phyloP scores from a whole-genome alignment of 192 early-diverging fungal genomes.

The Cladochytrium replicatum region DNA sequence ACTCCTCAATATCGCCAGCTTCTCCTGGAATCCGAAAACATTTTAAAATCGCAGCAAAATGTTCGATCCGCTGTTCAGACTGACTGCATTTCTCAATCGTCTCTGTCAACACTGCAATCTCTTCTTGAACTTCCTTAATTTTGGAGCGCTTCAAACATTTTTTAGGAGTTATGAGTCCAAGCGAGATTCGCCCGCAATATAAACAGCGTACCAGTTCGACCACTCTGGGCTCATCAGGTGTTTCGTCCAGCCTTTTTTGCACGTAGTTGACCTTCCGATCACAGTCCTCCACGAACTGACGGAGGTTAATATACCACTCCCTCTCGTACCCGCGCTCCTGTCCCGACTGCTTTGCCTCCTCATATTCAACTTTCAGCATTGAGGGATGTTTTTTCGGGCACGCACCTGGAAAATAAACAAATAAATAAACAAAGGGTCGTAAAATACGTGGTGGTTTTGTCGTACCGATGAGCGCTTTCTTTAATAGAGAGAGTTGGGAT shows the following conservation, averaged over 20 bases:
- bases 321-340: constrained; percentile 26
- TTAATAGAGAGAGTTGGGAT: constrained; percentile 18
- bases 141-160: no score
- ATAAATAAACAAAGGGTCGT: neutral
- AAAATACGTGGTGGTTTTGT: neutral
- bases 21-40: constrained; percentile 27
- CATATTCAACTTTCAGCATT: constrained; percentile 39
- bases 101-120: constrained; percentile 27
- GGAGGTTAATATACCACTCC: constrained; percentile 33
- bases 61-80: no score
- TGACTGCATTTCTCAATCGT: constrained; percentile 34
- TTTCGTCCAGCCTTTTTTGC: constrained; percentile 39
- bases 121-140: constrained; percentile 21
- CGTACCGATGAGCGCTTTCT: constrained; percentile 1
- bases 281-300: constrained; percentile 35
- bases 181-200: no score
- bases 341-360: constrained; percentile 17
- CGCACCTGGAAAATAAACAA: constrained; percentile 19
- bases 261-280: constrained; percentile 36
- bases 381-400: constrained; percentile 37
- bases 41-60: neutral
- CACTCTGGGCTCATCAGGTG: constrained; percentile 29
- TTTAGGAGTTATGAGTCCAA: no score
- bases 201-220: constrained; percentile 15
- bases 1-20: constrained; percentile 36